phyloP scores from a whole-genome alignment of 768 basidiomycete genomes.

The Galerina marginata region DNA sequence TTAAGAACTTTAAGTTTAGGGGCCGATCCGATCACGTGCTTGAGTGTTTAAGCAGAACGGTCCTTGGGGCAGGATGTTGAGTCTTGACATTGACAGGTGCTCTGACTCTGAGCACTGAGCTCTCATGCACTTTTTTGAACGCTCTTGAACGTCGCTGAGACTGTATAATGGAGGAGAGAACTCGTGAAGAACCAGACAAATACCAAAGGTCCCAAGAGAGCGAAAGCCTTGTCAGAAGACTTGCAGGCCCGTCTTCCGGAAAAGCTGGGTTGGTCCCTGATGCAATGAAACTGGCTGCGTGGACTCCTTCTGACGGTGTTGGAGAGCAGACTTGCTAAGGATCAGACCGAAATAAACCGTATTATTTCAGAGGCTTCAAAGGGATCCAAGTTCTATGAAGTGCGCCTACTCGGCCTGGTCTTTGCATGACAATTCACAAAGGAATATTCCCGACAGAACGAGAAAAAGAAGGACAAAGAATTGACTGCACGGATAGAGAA shows the following conservation, averaged over 20 bases:
- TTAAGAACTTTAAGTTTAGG: no score
- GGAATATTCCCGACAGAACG: conserved; percentile 59
- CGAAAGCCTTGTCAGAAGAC: conserved; percentile 73
- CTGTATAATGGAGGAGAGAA: neutral
- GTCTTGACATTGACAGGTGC: no score
- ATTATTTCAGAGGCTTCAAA: conserved; percentile 91
- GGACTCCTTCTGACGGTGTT: neutral
- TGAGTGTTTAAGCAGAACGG: no score
- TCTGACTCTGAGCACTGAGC: no score
- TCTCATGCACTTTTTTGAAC: no score
- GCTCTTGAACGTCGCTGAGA: neutral
- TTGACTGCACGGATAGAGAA: conserved; percentile 76
- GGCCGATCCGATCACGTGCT: no score
- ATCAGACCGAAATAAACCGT: conserved; percentile 84
- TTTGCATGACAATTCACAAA: neutral
- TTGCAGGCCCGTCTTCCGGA: conserved; percentile 87
- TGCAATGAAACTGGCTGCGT: neutral
- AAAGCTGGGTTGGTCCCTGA: conserved; percentile 77
- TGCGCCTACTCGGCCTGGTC: conserved; percentile 29
- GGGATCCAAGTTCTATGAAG: conserved; percentile 93
- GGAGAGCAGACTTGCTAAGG: conserved; percentile 63
- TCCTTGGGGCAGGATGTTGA: no score
- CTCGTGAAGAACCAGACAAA: neutral
- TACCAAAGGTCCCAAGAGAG: conserved; percentile 60
- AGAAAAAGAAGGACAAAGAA: conserved; percentile 88